Evolutionary conservation across 495 filamentous ascomycete genomes (phyloP), one percentile per base, ranked within the genome.

Genomic region (Podospora pseudocomata): DNA sequence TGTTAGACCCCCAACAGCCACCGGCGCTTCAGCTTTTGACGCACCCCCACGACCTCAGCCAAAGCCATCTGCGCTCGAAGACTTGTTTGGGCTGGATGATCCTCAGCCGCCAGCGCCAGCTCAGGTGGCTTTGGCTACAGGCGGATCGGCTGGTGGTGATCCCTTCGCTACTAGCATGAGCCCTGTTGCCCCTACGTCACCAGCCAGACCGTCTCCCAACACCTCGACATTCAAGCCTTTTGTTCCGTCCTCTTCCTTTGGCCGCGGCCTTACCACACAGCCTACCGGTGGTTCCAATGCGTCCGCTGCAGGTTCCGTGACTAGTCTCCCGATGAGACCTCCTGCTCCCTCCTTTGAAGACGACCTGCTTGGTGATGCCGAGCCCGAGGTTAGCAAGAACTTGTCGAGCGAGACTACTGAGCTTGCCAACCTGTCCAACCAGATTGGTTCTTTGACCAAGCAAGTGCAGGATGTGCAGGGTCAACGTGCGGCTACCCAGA

Each of bases 391-490:
- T 61, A 93, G 87, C 75, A 96, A 91, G 75, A 94, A 90, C 74
- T 79, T 98, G 60, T 94, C 88, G 0, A 88, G 87, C 67, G 95
- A 99, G 77, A 95, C 93, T 4, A 89, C 90, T 1, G 95, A 99
- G 74, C 84, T 98, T n/a, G 95, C 93, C 32, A 99, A 99, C 73
- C 79, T 99, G 65, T 97, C 93, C 5, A 98, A 97, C 76, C 94
- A 98, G 77, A 91, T 99, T 66, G 89, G 92, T 5, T 92, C 89
- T 6, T 79, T 99, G 66, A 88, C 93, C 2, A 95, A 91, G 77
- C 93, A 99, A 82, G 97, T 97, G 86, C 91, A 95, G 76, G 92
- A 92, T 67, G 89, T 97, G 4, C 93, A 96, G 74, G 86, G 82
- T 53, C 93, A 97, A 78, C 88, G 91, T 56, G 83, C 81, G 2